phyloP scores from a whole-genome alignment of 495 filamentous ascomycete genomes.

The Xylaria venustula region DNA sequence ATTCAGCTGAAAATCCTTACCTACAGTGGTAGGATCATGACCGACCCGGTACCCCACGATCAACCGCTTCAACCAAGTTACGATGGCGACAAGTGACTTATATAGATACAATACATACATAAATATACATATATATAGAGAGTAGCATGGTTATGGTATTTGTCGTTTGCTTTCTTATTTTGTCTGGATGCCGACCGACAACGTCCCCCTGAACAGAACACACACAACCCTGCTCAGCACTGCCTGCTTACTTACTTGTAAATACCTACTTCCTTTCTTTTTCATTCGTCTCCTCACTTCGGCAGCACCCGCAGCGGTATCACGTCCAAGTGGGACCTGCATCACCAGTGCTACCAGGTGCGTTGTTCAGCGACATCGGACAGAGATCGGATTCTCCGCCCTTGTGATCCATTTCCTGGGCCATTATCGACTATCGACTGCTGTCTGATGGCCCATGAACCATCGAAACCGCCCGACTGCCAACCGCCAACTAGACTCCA shows the following conservation, averaged over 20 bases:
- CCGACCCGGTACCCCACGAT: not conserved
- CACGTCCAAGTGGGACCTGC: slow-evolving; percentile 2
- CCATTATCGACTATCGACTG: not conserved
- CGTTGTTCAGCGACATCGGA: slow-evolving; percentile 5
- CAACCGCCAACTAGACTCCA: slow-evolving; percentile 7
- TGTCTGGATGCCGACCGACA: no score
- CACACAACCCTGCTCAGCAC: no score
- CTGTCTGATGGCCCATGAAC: not conserved
- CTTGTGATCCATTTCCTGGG: not conserved
- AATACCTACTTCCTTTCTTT: not conserved
- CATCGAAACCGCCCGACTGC: slow-evolving; percentile 6
- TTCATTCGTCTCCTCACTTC: not conserved
- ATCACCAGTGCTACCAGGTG: not conserved
- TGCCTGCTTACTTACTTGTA: not conserved
- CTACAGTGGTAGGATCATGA: not conserved
- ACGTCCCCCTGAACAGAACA: no score
- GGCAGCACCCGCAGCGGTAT: not conserved
- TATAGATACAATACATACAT: not conserved
- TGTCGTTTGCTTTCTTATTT: no score
- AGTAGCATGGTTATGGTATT: no score
- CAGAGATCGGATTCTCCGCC: not conserved
- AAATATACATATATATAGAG: not conserved
- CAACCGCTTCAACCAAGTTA: not conserved
- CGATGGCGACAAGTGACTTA: not conserved
- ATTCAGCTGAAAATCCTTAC: not conserved